Base-by-base conservation (phyloP, 2,329 filamentous ascomycete species). In the Verticillium klebahnii region DNA sequence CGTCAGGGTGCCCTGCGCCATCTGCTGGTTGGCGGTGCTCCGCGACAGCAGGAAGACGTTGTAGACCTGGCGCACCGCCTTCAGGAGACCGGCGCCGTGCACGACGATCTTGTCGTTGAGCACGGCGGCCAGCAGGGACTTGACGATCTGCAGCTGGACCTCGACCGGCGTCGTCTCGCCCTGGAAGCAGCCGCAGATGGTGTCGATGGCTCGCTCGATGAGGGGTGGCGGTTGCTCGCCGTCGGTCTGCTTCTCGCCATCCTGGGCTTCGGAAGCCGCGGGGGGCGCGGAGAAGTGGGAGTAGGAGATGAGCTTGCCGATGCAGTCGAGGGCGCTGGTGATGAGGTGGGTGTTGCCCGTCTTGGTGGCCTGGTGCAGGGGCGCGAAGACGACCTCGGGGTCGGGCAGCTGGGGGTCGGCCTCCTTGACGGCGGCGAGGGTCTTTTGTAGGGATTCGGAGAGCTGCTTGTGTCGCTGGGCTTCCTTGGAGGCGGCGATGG, bases 91-190 rank as follows among this genome's bases (percentile, higher is more conserved):
- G 40, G 95, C 94, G 63, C 95, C 95, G 74, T 99, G 95, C 2
- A 99, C 96, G 54, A 99, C 93, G 67, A 98, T 97, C 79, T 98
- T 99, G 80, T 99, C 95, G 73, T 98, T 98, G 66, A 99, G 81
- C 15, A 99, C 95, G 15, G 96, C 96, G 15, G 95, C 93, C 63
- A 99, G 81, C 63, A 99, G 82, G 2, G 95, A 98, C 78, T 99
- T 98, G 74, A 99, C 92, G 69, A 99, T 99, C 77, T 99, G 95
- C 69, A 98, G 86, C 76, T 99, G 95, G 57, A 98, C 90, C 74
- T 97, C 94, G 59, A 90, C 85, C 3, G 92, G 89, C 0, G 96
- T 99, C 1, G 91, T 91, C 78, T 99, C 95, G 72, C 95, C 94
- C 73, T 98, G 93, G 73, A 99, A 99, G 75, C 95, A 99, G 73